Percentiles rank a stretch among this genome's conserved stretches.
These are phyloP conservation scores for Penicillium bialowiezense DNA, from an alignment of 495 filamentous ascomycete genomes.

Conservation along the genomic window DNA sequence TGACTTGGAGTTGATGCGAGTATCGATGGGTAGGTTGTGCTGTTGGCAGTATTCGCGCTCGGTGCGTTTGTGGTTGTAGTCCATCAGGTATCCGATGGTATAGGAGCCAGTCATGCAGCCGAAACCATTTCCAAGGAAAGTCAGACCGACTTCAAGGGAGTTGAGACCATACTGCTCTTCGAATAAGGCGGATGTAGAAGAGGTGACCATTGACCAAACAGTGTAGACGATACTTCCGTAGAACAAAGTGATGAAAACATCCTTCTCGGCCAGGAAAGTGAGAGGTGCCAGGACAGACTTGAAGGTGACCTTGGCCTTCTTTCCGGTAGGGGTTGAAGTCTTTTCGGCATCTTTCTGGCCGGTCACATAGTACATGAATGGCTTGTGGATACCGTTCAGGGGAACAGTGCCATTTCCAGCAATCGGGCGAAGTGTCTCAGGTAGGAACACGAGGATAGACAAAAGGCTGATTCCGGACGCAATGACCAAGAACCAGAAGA, in stretches of 20 bases:
- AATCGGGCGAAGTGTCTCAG: slow-evolving; percentile 68
- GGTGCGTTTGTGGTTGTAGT: slow-evolving; percentile 34
- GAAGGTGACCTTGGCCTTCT: slow-evolving; percentile 30
- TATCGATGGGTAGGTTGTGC: slow-evolving; percentile 39
- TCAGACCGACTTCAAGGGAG: slow-evolving; percentile 37
- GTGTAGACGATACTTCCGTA: slow-evolving; percentile 48
- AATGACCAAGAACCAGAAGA: slow-evolving; percentile 73
- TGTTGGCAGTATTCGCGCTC: slow-evolving; percentile 37
- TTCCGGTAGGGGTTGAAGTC: slow-evolving; percentile 8
- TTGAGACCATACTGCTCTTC: slow-evolving; percentile 32
- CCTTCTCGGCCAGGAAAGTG: slow-evolving; percentile 39
- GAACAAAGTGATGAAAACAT: slow-evolving; percentile 43
- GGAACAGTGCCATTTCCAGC: slow-evolving; percentile 65
- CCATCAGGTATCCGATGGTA: slow-evolving; percentile 39
- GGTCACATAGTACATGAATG: slow-evolving; percentile 34
- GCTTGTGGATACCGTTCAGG: slow-evolving; percentile 35
- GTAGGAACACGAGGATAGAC: slow-evolving; percentile 56
- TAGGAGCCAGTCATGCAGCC: slow-evolving; percentile 38
- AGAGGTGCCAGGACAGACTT: slow-evolving; percentile 40
- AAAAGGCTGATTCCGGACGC: slow-evolving; percentile 45
- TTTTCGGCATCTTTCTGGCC: slow-evolving; percentile 26
- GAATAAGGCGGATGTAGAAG: slow-evolving; percentile 42
- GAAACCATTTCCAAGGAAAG: slow-evolving; percentile 43
- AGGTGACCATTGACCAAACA: slow-evolving; percentile 52
- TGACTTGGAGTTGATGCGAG: slow-evolving; percentile 37